Evolutionary conservation across 805 yeast genomes (phyloP).

Genomic region (Helenozyma rhizophorensis): DNA sequence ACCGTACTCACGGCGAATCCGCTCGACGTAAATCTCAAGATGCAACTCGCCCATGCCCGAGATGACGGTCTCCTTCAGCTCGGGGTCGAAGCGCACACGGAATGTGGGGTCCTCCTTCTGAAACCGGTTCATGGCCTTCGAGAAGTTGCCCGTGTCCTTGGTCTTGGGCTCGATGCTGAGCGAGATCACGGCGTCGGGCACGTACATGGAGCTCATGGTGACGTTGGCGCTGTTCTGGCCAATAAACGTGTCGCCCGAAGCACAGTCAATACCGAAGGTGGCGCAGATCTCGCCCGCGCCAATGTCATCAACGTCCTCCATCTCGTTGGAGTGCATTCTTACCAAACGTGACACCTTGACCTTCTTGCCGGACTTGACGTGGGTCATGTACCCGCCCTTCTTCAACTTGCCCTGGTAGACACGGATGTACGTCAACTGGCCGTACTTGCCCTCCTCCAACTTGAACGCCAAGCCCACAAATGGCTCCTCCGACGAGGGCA

Average conservation of each 20-base stretch:
- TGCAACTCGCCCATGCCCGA: constrained; percentile 99
- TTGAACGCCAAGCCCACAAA: constrained; percentile 98
- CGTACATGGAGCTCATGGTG: constrained; percentile 97
- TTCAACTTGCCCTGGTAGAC: constrained; percentile 94
- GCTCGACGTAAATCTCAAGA: constrained; percentile 94
- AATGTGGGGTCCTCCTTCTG: constrained; percentile 99
- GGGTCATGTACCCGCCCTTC: constrained; percentile 85
- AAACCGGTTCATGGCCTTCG: constrained; percentile 95
- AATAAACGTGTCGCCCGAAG: constrained; percentile 97
- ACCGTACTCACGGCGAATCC: constrained; percentile 96
- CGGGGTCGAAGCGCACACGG: constrained; percentile 84
- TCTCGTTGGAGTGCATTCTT: constrained; percentile 97
- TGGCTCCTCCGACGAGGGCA: constrained; percentile 71
- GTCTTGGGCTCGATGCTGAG: constrained; percentile 84
- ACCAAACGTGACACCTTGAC: constrained; percentile 91
- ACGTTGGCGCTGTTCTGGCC: constrained; percentile 65
- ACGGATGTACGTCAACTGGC: constrained; percentile 94
- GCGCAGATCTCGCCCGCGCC: constrained; percentile 99
- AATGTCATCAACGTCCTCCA: constrained; percentile 96
- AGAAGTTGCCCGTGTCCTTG: constrained; percentile 81
- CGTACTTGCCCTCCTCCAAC: constrained; percentile 96
- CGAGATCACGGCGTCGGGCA: constrained; percentile 98
- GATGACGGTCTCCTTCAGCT: constrained; percentile 89
- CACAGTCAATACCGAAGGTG: constrained; percentile 97
- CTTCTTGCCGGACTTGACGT: constrained; percentile 88